Conservation (phyloP, 768 basidiomycete species). For the Dioszegia hungarica region DNA sequence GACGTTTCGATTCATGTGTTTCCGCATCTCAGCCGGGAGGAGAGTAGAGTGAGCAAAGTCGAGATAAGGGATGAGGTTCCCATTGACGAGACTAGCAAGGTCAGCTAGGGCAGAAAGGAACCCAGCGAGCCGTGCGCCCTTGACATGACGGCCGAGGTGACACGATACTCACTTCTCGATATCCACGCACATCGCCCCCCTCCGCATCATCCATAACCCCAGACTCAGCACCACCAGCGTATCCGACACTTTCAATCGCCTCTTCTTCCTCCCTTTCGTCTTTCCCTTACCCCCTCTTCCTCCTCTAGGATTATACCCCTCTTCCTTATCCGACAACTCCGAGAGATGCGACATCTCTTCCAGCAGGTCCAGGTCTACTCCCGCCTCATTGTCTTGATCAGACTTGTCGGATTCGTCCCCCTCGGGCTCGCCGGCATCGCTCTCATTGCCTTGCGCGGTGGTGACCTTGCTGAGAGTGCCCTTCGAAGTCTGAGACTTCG, state of each 20-base stretch:
- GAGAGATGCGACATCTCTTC: conserved; percentile 13
- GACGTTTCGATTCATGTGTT: conserved; percentile 69
- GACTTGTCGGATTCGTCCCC: not conserved
- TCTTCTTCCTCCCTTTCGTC: conserved; percentile 7
- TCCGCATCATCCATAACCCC: conserved; percentile 71
- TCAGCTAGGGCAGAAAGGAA: too few relatives aligned
- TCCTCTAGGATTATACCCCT: not conserved
- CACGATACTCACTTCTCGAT: conserved; percentile 59
- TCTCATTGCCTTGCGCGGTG: too few relatives aligned
- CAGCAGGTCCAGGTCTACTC: conserved; percentile 27
- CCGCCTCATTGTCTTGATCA: conserved; percentile 17
- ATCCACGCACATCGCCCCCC: conserved; percentile 72
- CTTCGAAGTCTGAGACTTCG: too few relatives aligned
- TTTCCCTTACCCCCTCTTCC: conserved; percentile 2
- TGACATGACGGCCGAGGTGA: too few relatives aligned
- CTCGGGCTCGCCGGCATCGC: not conserved
- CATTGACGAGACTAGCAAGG: conserved; percentile 62
- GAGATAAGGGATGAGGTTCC: conserved; percentile 73
- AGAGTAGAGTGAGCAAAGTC: conserved; percentile 57
- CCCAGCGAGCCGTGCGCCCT: too few relatives aligned
- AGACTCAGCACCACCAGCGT: conserved; percentile 67
- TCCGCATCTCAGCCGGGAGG: conserved; percentile 60
- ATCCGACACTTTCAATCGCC: conserved; percentile 51
- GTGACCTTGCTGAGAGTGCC: too few relatives aligned
- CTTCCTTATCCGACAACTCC: conserved; percentile 5